A percentile compares a stretch with the other conserved stretches of the same genome.
phyloP scores from a whole-genome alignment of 192 early-diverging fungal species.

The Coemansia sp. region DNA sequence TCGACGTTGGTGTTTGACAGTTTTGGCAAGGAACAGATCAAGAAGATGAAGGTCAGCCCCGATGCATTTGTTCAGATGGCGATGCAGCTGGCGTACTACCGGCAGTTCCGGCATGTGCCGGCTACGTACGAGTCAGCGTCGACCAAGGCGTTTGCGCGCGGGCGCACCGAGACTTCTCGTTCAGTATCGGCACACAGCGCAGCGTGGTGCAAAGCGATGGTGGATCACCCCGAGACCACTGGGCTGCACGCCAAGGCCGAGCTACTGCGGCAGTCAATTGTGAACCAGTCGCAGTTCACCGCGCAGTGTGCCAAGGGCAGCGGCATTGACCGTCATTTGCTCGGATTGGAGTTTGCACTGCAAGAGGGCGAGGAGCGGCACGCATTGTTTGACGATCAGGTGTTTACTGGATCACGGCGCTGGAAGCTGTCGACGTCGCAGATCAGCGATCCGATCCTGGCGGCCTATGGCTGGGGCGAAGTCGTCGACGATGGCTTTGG shows the following conservation, averaged over 20 bases:
- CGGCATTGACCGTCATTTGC: slow-evolving; percentile 71
- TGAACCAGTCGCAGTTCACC: slow-evolving; percentile 57
- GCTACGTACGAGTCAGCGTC: slow-evolving; percentile 74
- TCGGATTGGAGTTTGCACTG: slow-evolving; percentile 62
- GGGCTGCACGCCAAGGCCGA: slow-evolving; percentile 47
- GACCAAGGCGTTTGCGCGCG: slow-evolving; percentile 65
- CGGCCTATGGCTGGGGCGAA: slow-evolving; percentile 62
- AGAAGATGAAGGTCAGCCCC: slow-evolving; percentile 58
- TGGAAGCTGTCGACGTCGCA: slow-evolving; percentile 71
- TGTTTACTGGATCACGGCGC: slow-evolving; percentile 58
- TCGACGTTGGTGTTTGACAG: slow-evolving; percentile 66
- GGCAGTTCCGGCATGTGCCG: slow-evolving; percentile 60
- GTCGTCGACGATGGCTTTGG: slow-evolving; percentile 61
- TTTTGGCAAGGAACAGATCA: slow-evolving; percentile 75
- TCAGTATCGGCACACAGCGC: slow-evolving; percentile 64
- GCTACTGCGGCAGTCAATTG: slow-evolving; percentile 55
- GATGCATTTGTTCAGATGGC: slow-evolving; percentile 79
- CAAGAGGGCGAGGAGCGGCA: slow-evolving; percentile 43
- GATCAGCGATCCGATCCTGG: slow-evolving; percentile 56
- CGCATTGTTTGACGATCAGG: slow-evolving; percentile 55
- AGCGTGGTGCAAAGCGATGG: slow-evolving; percentile 60
- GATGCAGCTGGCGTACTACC: slow-evolving; percentile 73
- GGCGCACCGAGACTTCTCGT: slow-evolving; percentile 76
- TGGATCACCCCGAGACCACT: slow-evolving; percentile 52
- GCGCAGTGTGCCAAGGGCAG: slow-evolving; percentile 58